Percentiles rank a stretch among this genome's conserved stretches.
phyloP scores from a whole-genome alignment of 1,139 yeast genomes.

The Debaryomycetaceae sp. region DNA sequence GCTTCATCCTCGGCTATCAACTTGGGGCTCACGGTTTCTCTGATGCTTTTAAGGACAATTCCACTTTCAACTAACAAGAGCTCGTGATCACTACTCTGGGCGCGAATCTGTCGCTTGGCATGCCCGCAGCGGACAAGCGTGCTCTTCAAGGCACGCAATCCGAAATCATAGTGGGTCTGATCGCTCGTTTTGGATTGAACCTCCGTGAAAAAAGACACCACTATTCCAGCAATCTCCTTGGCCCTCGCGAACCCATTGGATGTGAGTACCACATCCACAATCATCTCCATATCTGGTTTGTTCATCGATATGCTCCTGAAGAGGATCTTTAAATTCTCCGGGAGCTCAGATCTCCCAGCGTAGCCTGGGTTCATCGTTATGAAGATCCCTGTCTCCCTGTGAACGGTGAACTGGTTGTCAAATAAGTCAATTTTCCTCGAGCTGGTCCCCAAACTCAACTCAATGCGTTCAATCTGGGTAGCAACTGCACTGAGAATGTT shows the following conservation, averaged over 20 bases:
- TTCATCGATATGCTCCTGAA: constrained; percentile 77
- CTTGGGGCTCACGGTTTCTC: constrained; percentile 63
- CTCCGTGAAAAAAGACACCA: constrained; percentile 55
- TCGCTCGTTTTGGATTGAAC: constrained; percentile 36
- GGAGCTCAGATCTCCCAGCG: constrained; percentile 75
- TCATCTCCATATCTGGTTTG: constrained; percentile 63
- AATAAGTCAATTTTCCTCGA: constrained; percentile 39
- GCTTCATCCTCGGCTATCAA: constrained; percentile 49
- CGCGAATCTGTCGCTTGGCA: constrained; percentile 25
- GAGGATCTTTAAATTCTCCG: constrained; percentile 79
- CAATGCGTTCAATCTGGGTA: constrained; percentile 73
- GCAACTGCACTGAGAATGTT: constrained; percentile 80
- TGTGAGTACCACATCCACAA: constrained; percentile 67
- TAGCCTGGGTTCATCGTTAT: constrained; percentile 92
- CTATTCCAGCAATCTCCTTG: constrained; percentile 34
- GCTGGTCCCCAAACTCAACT: constrained; percentile 38
- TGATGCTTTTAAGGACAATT: constrained; percentile 50
- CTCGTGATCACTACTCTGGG: constrained; percentile 3
- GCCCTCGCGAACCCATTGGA: constrained; percentile 69
- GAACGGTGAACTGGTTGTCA: constrained; percentile 40
- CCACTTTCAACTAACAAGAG: constrained; percentile 25
- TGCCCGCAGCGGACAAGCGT: constrained; percentile 59
- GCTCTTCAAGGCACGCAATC: constrained; percentile 73
- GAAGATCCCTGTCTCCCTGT: constrained; percentile 65
- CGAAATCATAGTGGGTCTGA: constrained; percentile 87